phyloP scores from a whole-genome alignment of 305 asterid genomes.

The Solanum chacoense region DNA sequence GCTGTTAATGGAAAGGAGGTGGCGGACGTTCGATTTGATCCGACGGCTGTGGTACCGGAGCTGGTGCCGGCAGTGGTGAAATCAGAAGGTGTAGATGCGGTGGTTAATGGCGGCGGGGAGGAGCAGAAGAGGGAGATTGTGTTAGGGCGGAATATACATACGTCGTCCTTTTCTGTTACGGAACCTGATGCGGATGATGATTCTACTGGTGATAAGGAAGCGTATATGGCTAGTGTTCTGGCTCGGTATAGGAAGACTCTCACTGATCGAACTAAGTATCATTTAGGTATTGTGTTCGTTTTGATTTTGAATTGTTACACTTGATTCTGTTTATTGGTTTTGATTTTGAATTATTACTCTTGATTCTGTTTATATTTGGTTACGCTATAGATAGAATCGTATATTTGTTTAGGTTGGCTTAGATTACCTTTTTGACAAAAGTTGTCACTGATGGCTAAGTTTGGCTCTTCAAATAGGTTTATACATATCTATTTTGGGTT shows the following conservation, averaged over 20 bases:
- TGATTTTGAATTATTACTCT: not conserved
- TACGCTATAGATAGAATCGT: not conserved
- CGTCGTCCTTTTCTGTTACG: conserved; percentile 71
- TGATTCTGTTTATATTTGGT: not conserved
- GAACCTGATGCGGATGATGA: conserved; percentile 97
- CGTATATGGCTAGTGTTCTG: conserved; percentile 81
- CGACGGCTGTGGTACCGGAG: conserved; percentile 20
- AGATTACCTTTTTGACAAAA: not conserved
- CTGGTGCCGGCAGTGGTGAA: conserved; percentile 19
- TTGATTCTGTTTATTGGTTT: not conserved
- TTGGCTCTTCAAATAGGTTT: not conserved
- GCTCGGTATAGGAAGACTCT: conserved; percentile 83
- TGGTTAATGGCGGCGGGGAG: conserved; percentile 13
- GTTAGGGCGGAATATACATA: conserved; percentile 76
- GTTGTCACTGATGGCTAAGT: not conserved
- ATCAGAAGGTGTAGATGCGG: conserved; percentile 25
- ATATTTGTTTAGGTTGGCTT: not conserved
- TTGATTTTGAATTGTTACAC: not conserved
- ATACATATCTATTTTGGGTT: not conserved
- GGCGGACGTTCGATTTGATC: conserved; percentile 4
- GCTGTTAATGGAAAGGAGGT: not conserved
- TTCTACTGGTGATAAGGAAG: conserved; percentile 91
- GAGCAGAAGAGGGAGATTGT: conserved; percentile 49
- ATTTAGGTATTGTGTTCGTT: conserved; percentile 39
- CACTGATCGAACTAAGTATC: conserved; percentile 77